These are phyloP conservation scores for Trichosporon asahii DNA, from an alignment of 1,284 basidiomycete species.

Conservation along the genomic window DNA sequence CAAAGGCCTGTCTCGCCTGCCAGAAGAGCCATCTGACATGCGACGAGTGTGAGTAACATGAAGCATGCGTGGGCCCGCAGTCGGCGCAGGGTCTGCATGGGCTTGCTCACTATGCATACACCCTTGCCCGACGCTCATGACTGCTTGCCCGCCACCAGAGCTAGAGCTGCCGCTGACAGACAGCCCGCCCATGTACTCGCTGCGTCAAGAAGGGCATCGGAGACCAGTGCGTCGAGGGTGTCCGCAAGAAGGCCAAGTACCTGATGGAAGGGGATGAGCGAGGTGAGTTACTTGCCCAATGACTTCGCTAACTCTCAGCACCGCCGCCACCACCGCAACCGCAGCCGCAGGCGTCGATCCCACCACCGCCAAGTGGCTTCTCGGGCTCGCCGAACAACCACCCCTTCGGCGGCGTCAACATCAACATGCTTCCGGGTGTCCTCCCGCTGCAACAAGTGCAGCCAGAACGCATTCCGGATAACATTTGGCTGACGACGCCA, in stretches of 20 bases:
- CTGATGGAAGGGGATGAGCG: constrained; percentile 87
- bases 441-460: constrained; percentile 8
- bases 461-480: constrained; percentile 25
- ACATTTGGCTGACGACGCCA: constrained; percentile 30
- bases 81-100: not conserved
- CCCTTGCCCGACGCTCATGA: not conserved
- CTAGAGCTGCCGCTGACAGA: not conserved
- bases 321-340: constrained; percentile 6
- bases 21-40: constrained; percentile 94
- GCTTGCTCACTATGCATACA: constrained; percentile 14
- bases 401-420: constrained; percentile 12
- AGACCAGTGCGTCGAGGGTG: constrained; percentile 84
- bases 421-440: constrained; percentile 17
- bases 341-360: not conserved
- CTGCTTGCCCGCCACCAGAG: not conserved
- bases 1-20: constrained; percentile 81
- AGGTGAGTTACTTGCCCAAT: constrained; percentile 57
- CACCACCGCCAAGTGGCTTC: constrained; percentile 10
- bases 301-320: constrained; percentile 8
- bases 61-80: not conserved
- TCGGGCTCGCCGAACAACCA: constrained; percentile 18
- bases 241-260: constrained; percentile 97
- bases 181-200: constrained; percentile 89
- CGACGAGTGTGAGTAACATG: constrained; percentile 73
- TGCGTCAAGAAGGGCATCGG: constrained; percentile 92